phyloP scores from a whole-genome alignment of 192 early-diverging fungal species.

The Phlyctochytrium bullatum region DNA sequence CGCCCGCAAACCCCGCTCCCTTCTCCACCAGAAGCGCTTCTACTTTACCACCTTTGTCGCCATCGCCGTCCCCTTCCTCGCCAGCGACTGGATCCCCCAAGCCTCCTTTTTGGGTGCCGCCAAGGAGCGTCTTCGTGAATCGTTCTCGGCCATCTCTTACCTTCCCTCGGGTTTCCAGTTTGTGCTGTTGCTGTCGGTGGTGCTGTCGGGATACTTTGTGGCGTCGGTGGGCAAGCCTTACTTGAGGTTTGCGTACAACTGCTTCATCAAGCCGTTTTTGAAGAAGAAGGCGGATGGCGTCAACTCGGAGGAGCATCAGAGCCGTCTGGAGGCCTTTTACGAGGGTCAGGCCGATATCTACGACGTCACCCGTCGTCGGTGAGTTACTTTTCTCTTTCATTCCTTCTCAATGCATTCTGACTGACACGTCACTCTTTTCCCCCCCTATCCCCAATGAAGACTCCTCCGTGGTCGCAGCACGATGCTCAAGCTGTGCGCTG shows the following conservation, averaged over 20 bases:
- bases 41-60: constrained; percentile 30
- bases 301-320: constrained; percentile 65
- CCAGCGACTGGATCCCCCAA: constrained; percentile 34
- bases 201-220: constrained; percentile 20
- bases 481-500: constrained; percentile 80
- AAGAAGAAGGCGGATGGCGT: constrained; percentile 50
- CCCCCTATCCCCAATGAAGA: constrained; percentile 10
- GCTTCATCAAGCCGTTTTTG: constrained; percentile 69
- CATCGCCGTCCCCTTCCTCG: constrained; percentile 31
- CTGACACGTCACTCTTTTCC: constrained; percentile 14
- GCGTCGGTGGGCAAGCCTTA: constrained; percentile 31
- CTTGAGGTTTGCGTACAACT: constrained; percentile 49
- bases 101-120: constrained; percentile 20
- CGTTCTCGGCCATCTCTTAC: constrained; percentile 24
- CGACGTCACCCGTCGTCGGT: constrained; percentile 67
- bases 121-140: constrained; percentile 17
- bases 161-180: constrained; percentile 30
- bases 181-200: constrained; percentile 19
- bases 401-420: constrained; percentile 6
- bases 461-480: constrained; percentile 73
- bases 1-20: constrained; percentile 19
- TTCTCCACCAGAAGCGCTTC: constrained; percentile 29
- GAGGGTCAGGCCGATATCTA: constrained; percentile 76
- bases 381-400: not conserved
- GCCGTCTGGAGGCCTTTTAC: constrained; percentile 77